Percentiles rank a stretch among this genome's conserved stretches.
Conservation (phyloP, 805 yeast species). For the Saccharomycopsis sp. region DNA sequence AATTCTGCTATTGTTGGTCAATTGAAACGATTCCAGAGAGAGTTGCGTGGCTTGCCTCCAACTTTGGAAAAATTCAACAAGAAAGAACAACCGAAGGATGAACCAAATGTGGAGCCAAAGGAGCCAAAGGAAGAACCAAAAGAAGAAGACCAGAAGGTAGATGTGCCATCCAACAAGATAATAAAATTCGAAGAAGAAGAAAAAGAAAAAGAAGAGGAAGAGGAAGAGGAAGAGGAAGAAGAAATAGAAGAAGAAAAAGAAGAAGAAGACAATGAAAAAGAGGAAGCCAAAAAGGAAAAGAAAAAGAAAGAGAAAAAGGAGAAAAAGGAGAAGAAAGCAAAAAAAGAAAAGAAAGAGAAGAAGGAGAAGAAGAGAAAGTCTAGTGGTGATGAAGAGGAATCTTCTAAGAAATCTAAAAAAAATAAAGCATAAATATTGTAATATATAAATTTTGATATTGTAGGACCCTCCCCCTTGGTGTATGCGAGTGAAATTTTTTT, state of each 20-base stretch:
- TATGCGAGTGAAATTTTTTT: neutral
- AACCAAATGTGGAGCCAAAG: slow-evolving; percentile 27
- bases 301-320: slow-evolving; percentile 13
- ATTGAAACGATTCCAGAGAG: slow-evolving; percentile 67
- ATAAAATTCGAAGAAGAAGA: slow-evolving; percentile 18
- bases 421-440: neutral
- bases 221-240: slow-evolving; percentile 20
- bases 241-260: slow-evolving; percentile 12
- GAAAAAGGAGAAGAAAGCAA: slow-evolving; percentile 11
- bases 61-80: slow-evolving; percentile 35
- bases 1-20: slow-evolving; percentile 44
- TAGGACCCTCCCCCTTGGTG: neutral
- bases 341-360: slow-evolving; percentile 15
- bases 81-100: slow-evolving; percentile 24
- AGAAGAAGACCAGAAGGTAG: slow-evolving; percentile 23
- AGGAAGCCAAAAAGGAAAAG: slow-evolving; percentile 7
- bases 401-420: neutral
- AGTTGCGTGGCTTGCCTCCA: slow-evolving; percentile 71
- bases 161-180: slow-evolving; percentile 19
- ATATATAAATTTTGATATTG: neutral
- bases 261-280: slow-evolving; percentile 15
- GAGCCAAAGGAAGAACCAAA: slow-evolving; percentile 23
- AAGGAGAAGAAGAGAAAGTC: slow-evolving; percentile 13
- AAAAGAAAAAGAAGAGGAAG: slow-evolving; percentile 18
- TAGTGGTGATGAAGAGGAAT: neutral